Evolutionary conservation across 306 rosid genomes (phyloP), one percentile per base, ranked within the genome.

Genomic region (Leucaena leucocephala): DNA sequence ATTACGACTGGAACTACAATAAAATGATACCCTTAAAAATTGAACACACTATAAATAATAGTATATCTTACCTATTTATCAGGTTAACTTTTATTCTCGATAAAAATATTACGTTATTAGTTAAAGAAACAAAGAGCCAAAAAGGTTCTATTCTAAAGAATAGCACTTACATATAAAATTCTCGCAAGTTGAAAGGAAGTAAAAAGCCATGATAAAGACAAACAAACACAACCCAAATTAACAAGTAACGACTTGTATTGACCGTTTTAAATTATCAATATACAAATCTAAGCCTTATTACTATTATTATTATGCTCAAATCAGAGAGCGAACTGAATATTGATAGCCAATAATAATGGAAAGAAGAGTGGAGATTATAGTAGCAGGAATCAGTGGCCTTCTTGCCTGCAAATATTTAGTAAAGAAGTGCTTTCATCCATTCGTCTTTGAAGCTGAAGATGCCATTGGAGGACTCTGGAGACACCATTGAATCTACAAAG

Each of bases 331-430:
- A 16, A 17, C 21, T 1, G 27, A 27, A 27, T 27, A 27, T 27
- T 0, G 27, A 27, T 27, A 27, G 27, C 27, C 27, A 52, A 6
- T 48, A 50, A 39, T 72, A 58, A 88, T 84, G 89, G 86, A 83
- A 58, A 82, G 70, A 84, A 68, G 67, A 39, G 78, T 89, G 40
- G 89, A 84, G 7, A 87, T 87, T 46, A 54, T 90, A 5, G 91
- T 91, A 0, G 89, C 86, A 13, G 90, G 94, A 85, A 74, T 3
- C 9, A 87, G 94, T 48, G 91, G 94, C 5, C 77, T 87, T 35
- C 44, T 77, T 33, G 85, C 89, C 14, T 84, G 90, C 82, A 90
- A 84, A 57, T 86, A 78, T 76, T 58, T 68, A 9, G 3, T 75
- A 6, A 75, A 87, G 10, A 80, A 84, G 40, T 88, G 88, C 0